Conservation (phyloP, 768 basidiomycete species). For the Boletus subcaerulescens region DNA sequence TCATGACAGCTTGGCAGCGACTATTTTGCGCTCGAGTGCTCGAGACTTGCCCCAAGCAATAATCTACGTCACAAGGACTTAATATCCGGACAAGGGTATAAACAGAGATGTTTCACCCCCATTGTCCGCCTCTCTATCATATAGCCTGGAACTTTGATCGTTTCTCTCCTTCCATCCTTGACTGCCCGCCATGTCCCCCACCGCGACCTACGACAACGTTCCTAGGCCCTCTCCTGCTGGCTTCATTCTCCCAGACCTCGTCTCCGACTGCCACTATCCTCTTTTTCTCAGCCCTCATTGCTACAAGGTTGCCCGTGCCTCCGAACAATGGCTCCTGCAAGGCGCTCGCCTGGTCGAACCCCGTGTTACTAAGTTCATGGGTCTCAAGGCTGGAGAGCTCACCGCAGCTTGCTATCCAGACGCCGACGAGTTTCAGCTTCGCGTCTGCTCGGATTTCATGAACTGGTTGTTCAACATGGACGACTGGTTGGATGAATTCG, state of each 20-base stretch:
- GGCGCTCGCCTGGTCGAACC: slow-evolving; percentile 31
- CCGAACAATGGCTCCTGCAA: slow-evolving; percentile 35
- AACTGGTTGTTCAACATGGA: slow-evolving; percentile 42
- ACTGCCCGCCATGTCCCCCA: slow-evolving; percentile 23
- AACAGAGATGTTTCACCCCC: slow-evolving; percentile 23
- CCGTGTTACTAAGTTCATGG: slow-evolving; percentile 41
- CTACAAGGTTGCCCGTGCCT: slow-evolving; percentile 35
- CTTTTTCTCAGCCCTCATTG: slow-evolving; percentile 33
- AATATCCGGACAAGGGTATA: slow-evolving; percentile 22
- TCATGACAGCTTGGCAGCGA: slow-evolving; percentile 5
- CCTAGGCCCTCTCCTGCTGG: slow-evolving; percentile 9
- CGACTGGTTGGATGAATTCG: slow-evolving; percentile 41
- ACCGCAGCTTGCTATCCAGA: slow-evolving; percentile 63
- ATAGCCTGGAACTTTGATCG: slow-evolving; percentile 4
- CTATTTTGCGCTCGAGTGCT: not conserved
- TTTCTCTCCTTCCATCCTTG: not conserved
- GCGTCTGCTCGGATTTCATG: slow-evolving; percentile 69
- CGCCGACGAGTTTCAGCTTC: slow-evolving; percentile 53
- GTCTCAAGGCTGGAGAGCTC: slow-evolving; percentile 64
- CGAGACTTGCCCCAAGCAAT: not conserved
- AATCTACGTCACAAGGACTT: slow-evolving; percentile 1
- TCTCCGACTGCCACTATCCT: slow-evolving; percentile 39
- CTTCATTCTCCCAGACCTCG: slow-evolving; percentile 42
- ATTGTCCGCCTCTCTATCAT: slow-evolving; percentile 16
- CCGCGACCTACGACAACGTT: slow-evolving; percentile 18